Evolutionary conservation across 2,329 filamentous ascomycete genomes (phyloP), one percentile per base, ranked within the genome.

Genomic region (Aschersonia sp.): DNA sequence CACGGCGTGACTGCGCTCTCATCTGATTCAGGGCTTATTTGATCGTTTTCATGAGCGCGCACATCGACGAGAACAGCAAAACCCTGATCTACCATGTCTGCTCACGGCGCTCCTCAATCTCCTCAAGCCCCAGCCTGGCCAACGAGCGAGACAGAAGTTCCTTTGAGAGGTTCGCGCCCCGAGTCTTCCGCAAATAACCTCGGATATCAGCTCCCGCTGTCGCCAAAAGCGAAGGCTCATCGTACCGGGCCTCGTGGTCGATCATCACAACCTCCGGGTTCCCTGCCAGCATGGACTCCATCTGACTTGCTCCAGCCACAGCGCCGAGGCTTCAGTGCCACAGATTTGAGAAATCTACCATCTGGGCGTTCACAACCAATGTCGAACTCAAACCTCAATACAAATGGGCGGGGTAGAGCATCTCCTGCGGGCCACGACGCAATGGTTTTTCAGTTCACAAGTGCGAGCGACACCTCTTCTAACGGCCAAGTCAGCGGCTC

Each of bases 371-470:
- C 55, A 22, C 49, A 40, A 14, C 39, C 49, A 44, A 44, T 45
- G 37, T 40, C 40, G 29, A 46, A 42, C n/a, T 43, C 42, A 14
- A 32, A 30, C 5, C 14, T 39, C n/a, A 37, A 12, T 37, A 8
- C 35, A 37, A 43, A 29, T 43, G 52, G 5, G 47, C 55, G 12
- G 54, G 56, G 31, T 53, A 54, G 44, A 44, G 44, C 32, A 37
- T 47, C 46, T 43, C 51, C 39, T 49, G 52, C 32, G 48, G 52
- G 50, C 51, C 57, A 49, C 52, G 56, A 41, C 47, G 54, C 51
- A 48, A 53, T 70, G 45, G 57, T 68, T 7, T 68, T 75, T 43
- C 64, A 71, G 48, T 71, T 71, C 50, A 51, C 66, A n/a, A 65
- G 53, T 46, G 58, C 64, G 12, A 56, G 59, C 45, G 62, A 63